These are phyloP conservation scores for Kalanchoe fedtschenkoi DNA, from an alignment of 164 flowering plant species.

Conservation along the genomic window DNA sequence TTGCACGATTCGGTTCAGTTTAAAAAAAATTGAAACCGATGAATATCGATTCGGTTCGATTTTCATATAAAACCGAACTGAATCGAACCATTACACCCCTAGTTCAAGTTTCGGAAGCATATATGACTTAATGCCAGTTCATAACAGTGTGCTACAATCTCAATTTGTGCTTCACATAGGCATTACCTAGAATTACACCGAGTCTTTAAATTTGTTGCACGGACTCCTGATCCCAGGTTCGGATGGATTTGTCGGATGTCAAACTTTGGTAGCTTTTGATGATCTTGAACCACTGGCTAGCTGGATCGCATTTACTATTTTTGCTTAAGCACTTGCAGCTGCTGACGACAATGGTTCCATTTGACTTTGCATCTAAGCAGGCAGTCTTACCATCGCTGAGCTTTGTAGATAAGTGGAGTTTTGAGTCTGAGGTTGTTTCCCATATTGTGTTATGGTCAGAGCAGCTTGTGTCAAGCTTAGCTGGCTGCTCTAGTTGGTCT, in stretches of 20 bases:
- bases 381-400: conserved; percentile 18
- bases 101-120: no score
- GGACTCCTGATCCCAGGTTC: no score
- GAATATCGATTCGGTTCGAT: no score
- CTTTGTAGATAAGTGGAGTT: conserved; percentile 54
- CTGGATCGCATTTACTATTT: conserved; percentile 49
- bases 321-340: conserved; percentile 48
- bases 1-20: no score
- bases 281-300: conserved; percentile 78
- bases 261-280: conserved; percentile 33
- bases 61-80: no score
- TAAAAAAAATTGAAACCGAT: no score
- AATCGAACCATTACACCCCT: no score
- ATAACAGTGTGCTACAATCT: no score
- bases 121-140: no score
- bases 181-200: no score
- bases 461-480: conserved; percentile 35
- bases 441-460: conserved; percentile 30
- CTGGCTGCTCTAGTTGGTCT: conserved; percentile 30
- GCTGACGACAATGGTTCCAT: conserved; percentile 33
- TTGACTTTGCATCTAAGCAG: conserved; percentile 59
- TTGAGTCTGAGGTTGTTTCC: conserved; percentile 53
- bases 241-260: not conserved
- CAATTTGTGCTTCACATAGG: no score
- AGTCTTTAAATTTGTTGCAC: no score